phyloP scores from a whole-genome alignment of 805 yeast genomes.

The Saccharomycopsis fermentans region DNA sequence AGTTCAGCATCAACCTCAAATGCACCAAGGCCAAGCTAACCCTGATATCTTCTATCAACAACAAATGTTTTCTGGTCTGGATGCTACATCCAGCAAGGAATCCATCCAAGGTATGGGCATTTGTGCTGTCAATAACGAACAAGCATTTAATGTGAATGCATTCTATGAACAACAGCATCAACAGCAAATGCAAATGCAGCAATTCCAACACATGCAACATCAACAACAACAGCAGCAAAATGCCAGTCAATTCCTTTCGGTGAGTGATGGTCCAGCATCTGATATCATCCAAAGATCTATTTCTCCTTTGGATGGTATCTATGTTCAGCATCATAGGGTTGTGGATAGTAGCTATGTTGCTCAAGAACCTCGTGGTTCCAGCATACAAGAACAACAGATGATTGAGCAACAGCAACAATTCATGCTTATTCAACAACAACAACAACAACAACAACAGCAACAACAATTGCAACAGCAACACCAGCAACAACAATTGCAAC shows the following conservation, averaged over 20 bases:
- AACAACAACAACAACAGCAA: slow-evolving; percentile 4
- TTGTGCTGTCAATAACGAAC: neutral
- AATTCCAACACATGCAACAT: slow-evolving; percentile 16
- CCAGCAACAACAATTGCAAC: slow-evolving; percentile 9
- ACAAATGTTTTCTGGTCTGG: neutral
- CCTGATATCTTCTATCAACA: neutral
- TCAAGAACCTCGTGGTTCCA: slow-evolving; percentile 10
- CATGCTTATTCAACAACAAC: slow-evolving; percentile 10
- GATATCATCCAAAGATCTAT: slow-evolving; percentile 15
- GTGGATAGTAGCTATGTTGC: slow-evolving; percentile 7
- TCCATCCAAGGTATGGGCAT: slow-evolving; percentile 5
- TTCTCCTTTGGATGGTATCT: slow-evolving; percentile 14
- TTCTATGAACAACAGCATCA: slow-evolving; percentile 14
- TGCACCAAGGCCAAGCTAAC: neutral
- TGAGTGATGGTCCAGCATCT: neutral
- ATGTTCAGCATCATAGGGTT: slow-evolving; percentile 8
- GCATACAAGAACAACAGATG: neutral
- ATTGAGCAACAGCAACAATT: slow-evolving; percentile 6
- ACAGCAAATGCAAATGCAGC: slow-evolving; percentile 12
- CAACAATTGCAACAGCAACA: slow-evolving; percentile 6
- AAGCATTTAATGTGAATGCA: slow-evolving; percentile 13
- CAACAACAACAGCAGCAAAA: slow-evolving; percentile 11
- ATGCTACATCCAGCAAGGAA: neutral
- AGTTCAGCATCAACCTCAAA: neutral
- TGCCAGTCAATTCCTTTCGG: slow-evolving; percentile 1